Base-by-base conservation (phyloP, 2,329 filamentous ascomycete species). In the Cadophora sp. region DNA sequence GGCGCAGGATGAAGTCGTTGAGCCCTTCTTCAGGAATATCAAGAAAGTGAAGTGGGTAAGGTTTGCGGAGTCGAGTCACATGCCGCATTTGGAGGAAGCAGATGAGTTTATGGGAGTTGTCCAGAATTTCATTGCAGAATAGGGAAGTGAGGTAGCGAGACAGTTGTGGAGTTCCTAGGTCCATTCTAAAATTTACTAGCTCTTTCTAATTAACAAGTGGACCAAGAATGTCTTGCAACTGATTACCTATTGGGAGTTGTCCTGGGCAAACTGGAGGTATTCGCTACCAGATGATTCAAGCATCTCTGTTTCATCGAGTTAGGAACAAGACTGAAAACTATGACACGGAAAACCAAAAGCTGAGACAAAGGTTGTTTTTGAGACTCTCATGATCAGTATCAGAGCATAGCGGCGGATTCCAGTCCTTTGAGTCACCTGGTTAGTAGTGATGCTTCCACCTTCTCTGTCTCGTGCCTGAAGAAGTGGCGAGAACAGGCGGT, bases 41-140 rank as follows among this genome's bases (percentile, higher is more conserved):
- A 70, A 70, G 7, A 78, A 77, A 67, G 78, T 80, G 53, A 81
- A 79, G 69, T 83, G 81, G 81, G 73, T 80, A 9, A 76, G 64
- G 6, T 71, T 78, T 36, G 70, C 71, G 2, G 65, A 70, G 9
- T 70, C 70, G 2, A 76, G 71, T 59, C 71, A 75, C 62, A 75
- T 76, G 68, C 75, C 76, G 5, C 76, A 79, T 30, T 59, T 80
- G 55, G 80, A 82, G 71, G 76, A 80, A 68, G 78, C 74, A 11
- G 78, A 80, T 30, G 70, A 70, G 47, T 81, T 76, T 65, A 70
- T 79, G 62, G 63, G 70, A 33, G 75, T 79, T 41, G 73, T 81
- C 16, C 74, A 73, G 4, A 70, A 73, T 30, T 81, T 80, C 70
- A 61, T 72, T 58, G 59, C 45, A 22, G 59, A 48, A 33, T 55